These are phyloP conservation scores for Miscanthus sacchariflorus DNA, from an alignment of 202 grass and related monocot species.

Conservation along the genomic window DNA sequence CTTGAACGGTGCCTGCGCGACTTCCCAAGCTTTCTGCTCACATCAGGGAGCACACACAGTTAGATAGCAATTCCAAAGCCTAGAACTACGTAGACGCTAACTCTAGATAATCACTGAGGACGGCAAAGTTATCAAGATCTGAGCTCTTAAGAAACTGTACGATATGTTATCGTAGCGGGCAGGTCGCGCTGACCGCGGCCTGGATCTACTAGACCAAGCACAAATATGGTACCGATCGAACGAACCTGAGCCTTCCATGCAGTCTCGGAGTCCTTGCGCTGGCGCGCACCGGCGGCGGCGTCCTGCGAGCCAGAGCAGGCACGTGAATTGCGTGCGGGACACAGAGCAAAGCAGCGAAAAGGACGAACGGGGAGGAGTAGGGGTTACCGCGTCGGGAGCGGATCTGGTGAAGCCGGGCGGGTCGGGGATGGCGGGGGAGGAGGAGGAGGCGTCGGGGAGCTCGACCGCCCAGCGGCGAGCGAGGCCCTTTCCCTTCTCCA, in stretches of 20 bases:
- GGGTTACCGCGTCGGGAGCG: conserved; percentile 64
- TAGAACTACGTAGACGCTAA: neutral
- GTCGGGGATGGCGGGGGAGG: conserved; percentile 63
- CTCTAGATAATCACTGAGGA: neutral
- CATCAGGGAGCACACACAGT: conserved; percentile 25
- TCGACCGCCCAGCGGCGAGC: conserved; percentile 93
- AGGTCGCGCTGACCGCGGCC: neutral
- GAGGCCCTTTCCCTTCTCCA: conserved; percentile 92
- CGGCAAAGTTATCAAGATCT: conserved; percentile 21
- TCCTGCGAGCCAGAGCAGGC: conserved; percentile 50
- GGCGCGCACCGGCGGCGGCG: conserved; percentile 66
- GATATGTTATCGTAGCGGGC: neutral
- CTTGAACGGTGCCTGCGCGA: conserved; percentile 93
- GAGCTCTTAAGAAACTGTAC: neutral
- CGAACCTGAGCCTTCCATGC: conserved; percentile 88
- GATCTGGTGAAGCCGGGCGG: conserved; percentile 86
- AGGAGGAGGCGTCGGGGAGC: conserved; percentile 65
- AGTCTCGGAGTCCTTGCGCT: conserved; percentile 84
- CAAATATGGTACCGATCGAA: neutral
- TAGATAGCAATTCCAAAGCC: neutral
- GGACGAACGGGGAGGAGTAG: neutral
- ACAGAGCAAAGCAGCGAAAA: neutral
- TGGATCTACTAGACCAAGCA: conserved; percentile 25
- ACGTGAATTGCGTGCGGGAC: conserved; percentile 9
- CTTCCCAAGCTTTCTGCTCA: conserved; percentile 94